Evolutionary conservation across 345 rosid genomes (phyloP).

Genomic region (Citrus sp.): DNA sequence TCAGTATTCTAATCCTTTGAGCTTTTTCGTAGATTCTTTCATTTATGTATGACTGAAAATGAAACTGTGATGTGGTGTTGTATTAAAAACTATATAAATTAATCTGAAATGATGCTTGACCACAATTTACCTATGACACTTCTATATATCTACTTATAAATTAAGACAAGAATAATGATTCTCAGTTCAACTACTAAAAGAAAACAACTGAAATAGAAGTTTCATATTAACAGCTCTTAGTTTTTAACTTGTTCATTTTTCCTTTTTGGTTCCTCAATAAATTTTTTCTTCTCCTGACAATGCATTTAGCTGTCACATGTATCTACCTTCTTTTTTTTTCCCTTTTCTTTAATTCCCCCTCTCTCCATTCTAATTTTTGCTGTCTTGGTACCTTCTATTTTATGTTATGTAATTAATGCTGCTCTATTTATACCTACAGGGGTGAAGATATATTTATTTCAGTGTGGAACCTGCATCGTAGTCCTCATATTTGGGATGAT

Average conservation of each 20-base stretch:
- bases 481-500: slow-evolving; percentile 78
- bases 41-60: background rate
- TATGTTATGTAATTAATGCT: background rate
- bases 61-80: background rate
- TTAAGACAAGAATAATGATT: background rate
- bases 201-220: background rate
- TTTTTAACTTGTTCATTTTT: background rate
- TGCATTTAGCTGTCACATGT: background rate
- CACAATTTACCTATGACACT: background rate
- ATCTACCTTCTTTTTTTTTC: background rate
- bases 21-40: background rate
- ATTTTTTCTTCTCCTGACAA: background rate
- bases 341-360: background rate
- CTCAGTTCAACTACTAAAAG: background rate
- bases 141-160: background rate
- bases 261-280: background rate
- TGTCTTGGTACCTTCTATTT: background rate
- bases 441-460: slow-evolving; percentile 93
- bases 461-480: slow-evolving; percentile 87
- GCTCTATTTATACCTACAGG: slow-evolving; percentile 31
- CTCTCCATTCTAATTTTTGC: background rate
- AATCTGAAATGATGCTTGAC: background rate
- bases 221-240: background rate
- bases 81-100: background rate
- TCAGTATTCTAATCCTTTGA: background rate